phyloP scores from a whole-genome alignment of 139 green algal genomes.

The Penium margaritaceum region DNA sequence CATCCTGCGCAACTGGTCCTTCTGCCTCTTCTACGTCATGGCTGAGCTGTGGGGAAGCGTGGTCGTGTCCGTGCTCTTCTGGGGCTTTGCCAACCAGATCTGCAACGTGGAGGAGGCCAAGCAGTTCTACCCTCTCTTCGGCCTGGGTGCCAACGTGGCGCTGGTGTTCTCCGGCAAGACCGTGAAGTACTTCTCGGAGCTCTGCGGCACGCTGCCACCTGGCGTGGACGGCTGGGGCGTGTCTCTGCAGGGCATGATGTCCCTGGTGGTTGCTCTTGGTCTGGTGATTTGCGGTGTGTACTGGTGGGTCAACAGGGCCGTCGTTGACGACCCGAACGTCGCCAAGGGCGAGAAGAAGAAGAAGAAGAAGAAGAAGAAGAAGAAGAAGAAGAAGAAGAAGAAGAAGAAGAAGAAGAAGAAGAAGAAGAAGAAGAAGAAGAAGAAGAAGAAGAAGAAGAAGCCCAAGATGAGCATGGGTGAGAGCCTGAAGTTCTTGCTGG shows the following conservation, averaged over 20 bases:
- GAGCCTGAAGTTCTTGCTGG: too few relatives aligned
- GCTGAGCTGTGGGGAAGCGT: slow-evolving; percentile 97
- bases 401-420: too few relatives aligned
- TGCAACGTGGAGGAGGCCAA: slow-evolving; percentile 95
- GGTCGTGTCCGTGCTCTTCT: slow-evolving; percentile 97
- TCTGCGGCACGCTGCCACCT: slow-evolving; percentile 71
- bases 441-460: too few relatives aligned
- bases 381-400: too few relatives aligned
- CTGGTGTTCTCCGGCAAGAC: slow-evolving; percentile 93
- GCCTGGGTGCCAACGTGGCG: slow-evolving; percentile 93
- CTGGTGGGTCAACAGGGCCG: slow-evolving; percentile 70
- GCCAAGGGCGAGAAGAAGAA: slow-evolving; percentile 58
- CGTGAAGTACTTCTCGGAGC: slow-evolving; percentile 88
- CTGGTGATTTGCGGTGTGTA: slow-evolving; percentile 73
- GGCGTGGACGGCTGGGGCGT: slow-evolving; percentile 92
- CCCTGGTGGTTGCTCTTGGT: slow-evolving; percentile 82
- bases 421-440: too few relatives aligned
- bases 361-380: too few relatives aligned
- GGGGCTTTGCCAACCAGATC: slow-evolving; percentile 92
- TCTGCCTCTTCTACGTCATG: slow-evolving; percentile 98
- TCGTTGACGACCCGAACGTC: slow-evolving; percentile 63
- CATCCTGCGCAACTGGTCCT: slow-evolving; percentile 97
- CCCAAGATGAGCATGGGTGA: too few relatives aligned
- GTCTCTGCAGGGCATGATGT: slow-evolving; percentile 92
- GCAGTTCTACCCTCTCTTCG: slow-evolving; percentile 96